Conservation (phyloP, 202 grass and related monocot species). For the Musa balbisiana region DNA sequence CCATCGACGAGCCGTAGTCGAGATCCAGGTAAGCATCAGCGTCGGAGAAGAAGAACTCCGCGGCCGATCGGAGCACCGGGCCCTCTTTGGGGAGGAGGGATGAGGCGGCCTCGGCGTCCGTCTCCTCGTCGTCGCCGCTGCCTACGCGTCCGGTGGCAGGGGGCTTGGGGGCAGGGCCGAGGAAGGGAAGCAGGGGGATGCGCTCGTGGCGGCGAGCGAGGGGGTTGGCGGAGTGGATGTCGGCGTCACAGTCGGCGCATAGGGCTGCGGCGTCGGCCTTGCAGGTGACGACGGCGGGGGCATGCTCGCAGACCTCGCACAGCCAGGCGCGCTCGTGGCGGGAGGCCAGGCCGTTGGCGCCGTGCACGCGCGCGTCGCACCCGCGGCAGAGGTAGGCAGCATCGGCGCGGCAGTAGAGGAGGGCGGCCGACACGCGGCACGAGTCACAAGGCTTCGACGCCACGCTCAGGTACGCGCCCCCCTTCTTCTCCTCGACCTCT, state of each 20-base stretch:
- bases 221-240: conserved; percentile 26
- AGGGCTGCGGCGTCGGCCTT: conserved; percentile 24
- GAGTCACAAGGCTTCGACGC: conserved; percentile 10
- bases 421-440: neutral
- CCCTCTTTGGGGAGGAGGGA: neutral
- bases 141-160: neutral
- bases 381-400: conserved; percentile 17
- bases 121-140: neutral
- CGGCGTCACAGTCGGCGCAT: conserved; percentile 15
- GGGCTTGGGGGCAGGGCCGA: neutral
- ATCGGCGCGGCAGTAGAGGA: conserved; percentile 16
- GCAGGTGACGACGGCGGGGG: conserved; percentile 16
- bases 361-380: conserved; percentile 22
- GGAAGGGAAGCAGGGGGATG: neutral
- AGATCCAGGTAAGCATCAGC: conserved; percentile 5
- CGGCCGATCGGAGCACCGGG: neutral
- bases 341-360: conserved; percentile 21
- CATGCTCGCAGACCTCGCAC: conserved; percentile 19
- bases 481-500: neutral
- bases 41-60: conserved; percentile 7
- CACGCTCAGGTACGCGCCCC: neutral
- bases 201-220: conserved; percentile 21
- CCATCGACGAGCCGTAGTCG: neutral
- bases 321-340: conserved; percentile 18
- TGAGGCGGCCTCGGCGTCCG: neutral